Evolutionary conservation across 192 early-diverging fungal genomes (phyloP), one percentile per base, ranked within the genome.

Genomic region (Diversispora epigaea): DNA sequence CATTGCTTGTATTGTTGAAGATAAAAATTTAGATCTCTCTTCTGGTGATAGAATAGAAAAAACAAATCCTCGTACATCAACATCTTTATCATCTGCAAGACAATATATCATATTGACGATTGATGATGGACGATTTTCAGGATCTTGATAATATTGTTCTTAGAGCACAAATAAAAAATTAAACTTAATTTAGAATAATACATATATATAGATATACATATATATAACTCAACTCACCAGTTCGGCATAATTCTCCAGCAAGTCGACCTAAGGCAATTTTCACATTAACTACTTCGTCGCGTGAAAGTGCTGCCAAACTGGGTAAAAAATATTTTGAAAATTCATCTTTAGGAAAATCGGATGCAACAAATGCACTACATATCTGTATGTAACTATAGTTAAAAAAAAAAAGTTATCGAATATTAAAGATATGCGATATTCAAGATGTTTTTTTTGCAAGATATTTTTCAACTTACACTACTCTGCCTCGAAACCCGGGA

Each of bases 251-350:
- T 25, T 61, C 62, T 45, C 63, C 70, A 19, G 88, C 75, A 4
- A 88, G 77, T n/a, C 91, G 77, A 0, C 89, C 90, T 32, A 91
- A 76, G 14, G 84, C 88, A 77, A 93, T 93, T 14, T 90, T 86
- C 39, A 93, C 90, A 68, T 93, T 92, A 4, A 86, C 86, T 17
- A 93, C 88, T 17, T 80, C 73, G 77, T 93, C 92, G 9, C 77
- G 52, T 0, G 87, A 85, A 45, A 93, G 76, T 9, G 79, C 80
- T 4, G 84, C 86, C 49, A 93, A 62, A 25, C 86, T 77, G 2
- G 88, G 85, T 69, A 93, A 73, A 55, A 93, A 92, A 69, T 90
- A 88, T 63, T 86, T 85, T 55, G 91, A 89, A 77, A 93, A 92
- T 10, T 87, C 86, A 1, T 77, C 78, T 9, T 86, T 80, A 56